Evolutionary conservation across 768 basidiomycete genomes (phyloP).

Genomic region (Butyriboletus loyo): DNA sequence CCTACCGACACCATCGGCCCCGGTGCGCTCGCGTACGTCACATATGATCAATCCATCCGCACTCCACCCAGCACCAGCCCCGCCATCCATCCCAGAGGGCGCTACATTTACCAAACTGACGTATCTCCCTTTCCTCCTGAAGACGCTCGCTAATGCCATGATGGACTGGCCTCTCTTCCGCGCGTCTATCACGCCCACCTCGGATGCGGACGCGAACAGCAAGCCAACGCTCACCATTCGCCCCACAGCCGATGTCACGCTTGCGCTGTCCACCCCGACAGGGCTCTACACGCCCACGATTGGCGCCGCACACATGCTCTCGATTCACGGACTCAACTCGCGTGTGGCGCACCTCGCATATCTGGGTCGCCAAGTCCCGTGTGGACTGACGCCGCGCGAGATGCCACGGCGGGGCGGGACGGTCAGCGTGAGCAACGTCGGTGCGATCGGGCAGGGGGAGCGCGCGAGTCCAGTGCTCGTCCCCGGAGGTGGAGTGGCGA

Average conservation of each 20-base stretch:
- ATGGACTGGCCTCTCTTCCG: slow-evolving; percentile 82
- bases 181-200: slow-evolving; percentile 57
- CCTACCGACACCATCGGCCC: slow-evolving; percentile 41
- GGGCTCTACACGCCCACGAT: slow-evolving; percentile 84
- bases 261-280: slow-evolving; percentile 77
- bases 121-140: slow-evolving; percentile 80
- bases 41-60: slow-evolving; percentile 38
- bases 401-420: slow-evolving; percentile 79
- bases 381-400: slow-evolving; percentile 59
- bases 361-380: slow-evolving; percentile 66
- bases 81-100: slow-evolving; percentile 44
- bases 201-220: slow-evolving; percentile 9
- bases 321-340: slow-evolving; percentile 60
- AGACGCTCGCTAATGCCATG: slow-evolving; percentile 79
- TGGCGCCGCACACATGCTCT: slow-evolving; percentile 47
- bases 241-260: slow-evolving; percentile 66
- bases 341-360: slow-evolving; percentile 57
- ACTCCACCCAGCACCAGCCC: slow-evolving; percentile 38
- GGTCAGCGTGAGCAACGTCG: slow-evolving; percentile 78
- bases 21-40: slow-evolving; percentile 15
- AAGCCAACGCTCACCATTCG: slow-evolving; percentile 75
- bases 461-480: slow-evolving; percentile 73
- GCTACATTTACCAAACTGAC: slow-evolving; percentile 67
- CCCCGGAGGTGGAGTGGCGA: slow-evolving; percentile 80
- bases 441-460: slow-evolving; percentile 72